Percentiles rank a stretch among this genome's conserved stretches.
Evolutionary conservation across 2,329 filamentous ascomycete species (phyloP).

Genomic region (Capronia americana): DNA sequence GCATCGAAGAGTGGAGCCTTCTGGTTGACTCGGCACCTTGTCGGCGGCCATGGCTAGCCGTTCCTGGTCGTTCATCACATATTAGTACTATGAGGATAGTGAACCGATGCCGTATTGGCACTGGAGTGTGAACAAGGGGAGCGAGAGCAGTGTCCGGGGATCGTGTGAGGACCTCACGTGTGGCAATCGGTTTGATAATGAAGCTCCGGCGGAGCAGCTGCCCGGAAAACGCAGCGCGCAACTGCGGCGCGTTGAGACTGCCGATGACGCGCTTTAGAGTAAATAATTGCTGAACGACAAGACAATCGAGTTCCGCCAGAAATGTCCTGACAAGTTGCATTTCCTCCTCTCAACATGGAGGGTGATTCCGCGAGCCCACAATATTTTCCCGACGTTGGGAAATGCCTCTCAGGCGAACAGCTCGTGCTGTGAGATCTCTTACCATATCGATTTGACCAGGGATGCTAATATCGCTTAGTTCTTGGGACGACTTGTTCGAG

Average conservation of each 20-base stretch:
- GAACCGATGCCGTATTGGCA: neutral
- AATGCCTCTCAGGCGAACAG: constrained; percentile 44
- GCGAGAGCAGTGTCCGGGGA: neutral
- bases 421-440: constrained; percentile 28
- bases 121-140: neutral
- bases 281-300: constrained; percentile 3
- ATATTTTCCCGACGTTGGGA: constrained; percentile 31
- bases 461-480: constrained; percentile 29
- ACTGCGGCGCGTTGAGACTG: constrained; percentile 14
- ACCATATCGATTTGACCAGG: neutral
- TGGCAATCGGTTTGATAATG: neutral
- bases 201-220: constrained; percentile 1
- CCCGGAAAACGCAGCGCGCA: neutral
- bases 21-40: neutral
- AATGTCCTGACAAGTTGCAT: constrained; percentile 26
- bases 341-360: constrained; percentile 29
- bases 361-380: constrained; percentile 28
- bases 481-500: constrained; percentile 36
- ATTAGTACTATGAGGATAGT: neutral
- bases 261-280: constrained; percentile 21
- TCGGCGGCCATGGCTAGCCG: neutral
- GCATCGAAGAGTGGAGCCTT: neutral
- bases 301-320: constrained; percentile 5
- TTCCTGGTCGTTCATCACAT: neutral
- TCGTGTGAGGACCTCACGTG: neutral